Evolutionary conservation across 257 asterid species (phyloP).

Genomic region (Avicennia marina): DNA sequence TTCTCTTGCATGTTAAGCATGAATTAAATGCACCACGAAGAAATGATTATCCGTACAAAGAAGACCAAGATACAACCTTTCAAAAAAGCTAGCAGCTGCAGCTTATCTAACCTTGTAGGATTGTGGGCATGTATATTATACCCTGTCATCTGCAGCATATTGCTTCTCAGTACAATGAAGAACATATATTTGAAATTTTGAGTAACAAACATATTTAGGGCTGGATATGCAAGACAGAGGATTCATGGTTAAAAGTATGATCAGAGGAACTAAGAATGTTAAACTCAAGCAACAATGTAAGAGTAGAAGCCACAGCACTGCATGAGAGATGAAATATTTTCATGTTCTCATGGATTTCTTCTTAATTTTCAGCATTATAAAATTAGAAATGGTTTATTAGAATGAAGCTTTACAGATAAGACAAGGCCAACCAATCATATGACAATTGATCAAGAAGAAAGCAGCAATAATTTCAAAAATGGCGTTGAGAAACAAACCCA

Average conservation of each 20-base stretch:
- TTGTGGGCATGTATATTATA: conserved; percentile 34
- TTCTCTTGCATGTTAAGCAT: background rate
- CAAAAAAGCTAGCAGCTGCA: conserved; percentile 55
- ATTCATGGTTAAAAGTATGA: background rate
- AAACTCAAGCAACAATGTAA: conserved; percentile 3
- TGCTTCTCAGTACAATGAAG: conserved; percentile 21
- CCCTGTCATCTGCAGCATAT: conserved; percentile 62
- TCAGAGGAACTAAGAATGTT: background rate
- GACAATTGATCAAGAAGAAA: conserved; percentile 6
- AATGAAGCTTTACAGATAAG: no score
- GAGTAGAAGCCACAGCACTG: background rate
- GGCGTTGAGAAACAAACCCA: conserved; percentile 57
- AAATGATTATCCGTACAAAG: conserved; percentile 11
- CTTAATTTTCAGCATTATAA: background rate
- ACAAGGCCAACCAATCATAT: background rate
- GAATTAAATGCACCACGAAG: conserved; percentile 10
- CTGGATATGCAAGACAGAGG: conserved; percentile 8
- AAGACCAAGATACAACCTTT: conserved; percentile 43
- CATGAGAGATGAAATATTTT: background rate
- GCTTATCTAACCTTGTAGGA: conserved; percentile 53
- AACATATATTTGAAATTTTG: background rate
- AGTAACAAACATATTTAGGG: background rate
- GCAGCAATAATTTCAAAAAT: background rate
- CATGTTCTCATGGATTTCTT: background rate
- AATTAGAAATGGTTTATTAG: background rate